Evolutionary conservation across 2,329 filamentous ascomycete genomes (phyloP), one percentile per base, ranked within the genome.

Genomic region (Sclerotiophoma versabilis): DNA sequence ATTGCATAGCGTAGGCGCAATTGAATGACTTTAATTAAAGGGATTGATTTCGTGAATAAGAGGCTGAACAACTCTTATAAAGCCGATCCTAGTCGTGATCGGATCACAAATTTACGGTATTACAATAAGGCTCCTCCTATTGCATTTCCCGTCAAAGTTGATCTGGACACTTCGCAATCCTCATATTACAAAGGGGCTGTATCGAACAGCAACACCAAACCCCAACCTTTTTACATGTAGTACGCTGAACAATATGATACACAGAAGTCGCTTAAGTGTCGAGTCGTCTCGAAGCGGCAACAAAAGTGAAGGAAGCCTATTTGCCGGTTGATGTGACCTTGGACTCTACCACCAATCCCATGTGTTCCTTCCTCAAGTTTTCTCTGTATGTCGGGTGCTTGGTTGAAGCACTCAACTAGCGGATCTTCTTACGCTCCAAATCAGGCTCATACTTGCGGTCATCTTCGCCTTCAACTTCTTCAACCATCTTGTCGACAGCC

Each of bases 401-500:
- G 11, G 25, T 7, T n/a, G n/a, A 12, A 20, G 10, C 11, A n/a
- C 26, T 48, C 32, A 49, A 33, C 49, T 60, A 72, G 20, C 59
- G 73, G 54, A 72, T 62, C 69, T 81, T 81, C 72, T 79, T 79
- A 25, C 65, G 54, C 58, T 72, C 68, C 12, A 44, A 20, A 10
- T 65, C 62, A 6, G 68, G 63, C 59, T 65, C 30, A 63, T 82
- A 82, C 17, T 67, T 72, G 60, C 80, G 67, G 44, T 81, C 79
- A 45, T 82, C 79, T 23, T 74, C 66, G 26, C 85, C 85, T 72
- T 89, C 86, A 2, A 96, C 90, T 69, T 91, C 84, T 74, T 87
- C 83, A 53, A 92, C 85, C 60, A 92, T 87, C 66, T 80, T 80
- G 76, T 95, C 91, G 81, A 92, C 91, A 73, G 89, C 88, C 72